phyloP scores from a whole-genome alignment of 2,329 filamentous ascomycete species.

The Cytospora mali region DNA sequence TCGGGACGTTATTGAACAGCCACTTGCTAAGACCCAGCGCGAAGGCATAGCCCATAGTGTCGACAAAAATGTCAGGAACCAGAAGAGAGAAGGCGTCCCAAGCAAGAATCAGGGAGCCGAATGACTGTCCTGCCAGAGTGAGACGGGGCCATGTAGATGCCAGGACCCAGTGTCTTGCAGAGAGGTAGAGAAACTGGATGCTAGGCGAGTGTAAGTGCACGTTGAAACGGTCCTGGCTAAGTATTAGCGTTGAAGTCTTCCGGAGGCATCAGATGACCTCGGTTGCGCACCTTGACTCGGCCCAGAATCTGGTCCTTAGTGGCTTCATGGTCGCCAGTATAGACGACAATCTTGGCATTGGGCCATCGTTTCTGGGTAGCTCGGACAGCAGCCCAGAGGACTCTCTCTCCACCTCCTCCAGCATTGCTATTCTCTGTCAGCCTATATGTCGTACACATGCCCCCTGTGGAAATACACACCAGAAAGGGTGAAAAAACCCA shows the following conservation, averaged over 20 bases:
- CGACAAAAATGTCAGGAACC: constrained; percentile 90
- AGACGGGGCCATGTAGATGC: constrained; percentile 88
- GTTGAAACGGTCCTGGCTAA: constrained; percentile 78
- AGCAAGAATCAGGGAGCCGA: constrained; percentile 84
- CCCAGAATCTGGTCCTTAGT: constrained; percentile 78
- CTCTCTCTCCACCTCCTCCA: constrained; percentile 91
- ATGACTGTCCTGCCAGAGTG: constrained; percentile 89
- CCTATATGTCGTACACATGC: background rate
- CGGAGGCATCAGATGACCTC: background rate
- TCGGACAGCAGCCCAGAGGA: constrained; percentile 92
- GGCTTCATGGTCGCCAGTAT: constrained; percentile 92
- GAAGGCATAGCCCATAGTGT: constrained; percentile 98
- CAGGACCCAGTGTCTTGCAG: constrained; percentile 83
- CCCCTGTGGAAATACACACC: constrained; percentile 56
- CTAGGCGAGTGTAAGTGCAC: constrained; percentile 84
- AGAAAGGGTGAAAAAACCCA: constrained; percentile 98
- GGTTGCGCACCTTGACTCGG: constrained; percentile 67
- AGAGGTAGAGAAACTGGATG: constrained; percentile 86
- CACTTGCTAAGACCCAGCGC: constrained; percentile 79
- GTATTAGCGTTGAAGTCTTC: background rate
- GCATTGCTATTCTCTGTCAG: constrained; percentile 68
- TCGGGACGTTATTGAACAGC: constrained; percentile 79
- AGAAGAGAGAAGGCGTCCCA: constrained; percentile 93
- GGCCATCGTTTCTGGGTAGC: constrained; percentile 90
- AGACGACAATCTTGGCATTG: constrained; percentile 85